Evolutionary conservation across 2,329 filamentous ascomycete genomes (phyloP), one percentile per base, ranked within the genome.

Genomic region (Aspergillus persii): DNA sequence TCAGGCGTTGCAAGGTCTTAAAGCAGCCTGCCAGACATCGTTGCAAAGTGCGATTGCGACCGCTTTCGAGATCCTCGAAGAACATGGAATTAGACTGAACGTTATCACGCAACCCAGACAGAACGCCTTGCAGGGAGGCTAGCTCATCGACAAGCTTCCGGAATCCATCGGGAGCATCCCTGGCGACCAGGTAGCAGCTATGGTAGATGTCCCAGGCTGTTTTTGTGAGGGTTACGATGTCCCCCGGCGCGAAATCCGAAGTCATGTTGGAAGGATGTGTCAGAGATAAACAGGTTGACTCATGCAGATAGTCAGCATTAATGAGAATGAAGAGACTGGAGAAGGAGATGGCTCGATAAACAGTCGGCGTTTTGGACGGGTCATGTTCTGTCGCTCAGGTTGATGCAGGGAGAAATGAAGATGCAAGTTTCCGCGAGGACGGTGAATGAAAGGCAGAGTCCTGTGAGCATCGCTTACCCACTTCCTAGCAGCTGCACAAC

Each of bases 81-180:
- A 67, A 69, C 1, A 63, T 64, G 11, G 55, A 49, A 30, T 67
- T 69, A 1, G 64, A 70, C 47, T 56, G 64, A n/a, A 69, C 53
- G 56, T 71, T 61, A 39, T 72, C 67, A 18, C 61, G 50, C 8
- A 74, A 48, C 8, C 58, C 58, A 29, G 64, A 57, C 12, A 73
- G 61, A 4, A 61, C 63, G 4, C 60, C 65, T 56, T 73, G 69
- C n/a, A 74, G 59, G 3, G 65, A 69, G 8, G 62, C 64, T 12
- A 74, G 61, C 23, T 69, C 68, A 26, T 62, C 67, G 2, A 70
- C 63, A 9, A 74, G 65, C 55, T 64, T 67, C 27, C 63, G 64
- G 50, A 73, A 72, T 3, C 66, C 70, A 44, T 71, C 67, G 1
- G 71, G 71, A 4, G 68, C 69, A 49, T 69, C 67, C 23, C 65